These are phyloP conservation scores for Dothistroma pini DNA, from an alignment of 2,329 filamentous ascomycete genomes.

Conservation along the genomic window DNA sequence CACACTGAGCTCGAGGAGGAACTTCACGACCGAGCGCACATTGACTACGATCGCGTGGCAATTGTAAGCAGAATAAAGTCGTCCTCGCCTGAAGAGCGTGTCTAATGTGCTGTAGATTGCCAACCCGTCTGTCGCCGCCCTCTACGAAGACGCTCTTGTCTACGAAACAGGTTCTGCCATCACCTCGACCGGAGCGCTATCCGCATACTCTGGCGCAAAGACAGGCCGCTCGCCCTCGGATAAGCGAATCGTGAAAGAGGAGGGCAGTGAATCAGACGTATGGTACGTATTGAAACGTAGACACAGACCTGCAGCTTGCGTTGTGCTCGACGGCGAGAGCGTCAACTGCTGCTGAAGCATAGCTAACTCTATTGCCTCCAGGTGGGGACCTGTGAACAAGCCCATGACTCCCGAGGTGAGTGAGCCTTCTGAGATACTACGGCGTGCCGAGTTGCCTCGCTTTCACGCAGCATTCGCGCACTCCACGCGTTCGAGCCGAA, in stretches of 20 bases:
- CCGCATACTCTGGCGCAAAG: conserved; percentile 97
- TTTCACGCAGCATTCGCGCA: not conserved
- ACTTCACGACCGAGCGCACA: conserved; percentile 95
- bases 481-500: not conserved
- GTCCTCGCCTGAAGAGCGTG: not conserved
- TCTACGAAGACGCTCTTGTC: conserved; percentile 98
- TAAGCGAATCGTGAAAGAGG: conserved; percentile 95
- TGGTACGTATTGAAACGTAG: conserved; percentile 51
- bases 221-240: conserved; percentile 94
- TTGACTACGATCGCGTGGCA: conserved; percentile 97
- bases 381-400: conserved; percentile 98
- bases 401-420: conserved; percentile 95
- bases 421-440: conserved; percentile 18
- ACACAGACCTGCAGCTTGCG: not conserved
- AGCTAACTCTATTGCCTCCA: not conserved
- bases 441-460: not conserved
- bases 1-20: conserved; percentile 98
- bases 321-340: not conserved
- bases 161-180: conserved; percentile 98
- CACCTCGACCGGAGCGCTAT: conserved; percentile 90
- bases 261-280: conserved; percentile 81
- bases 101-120: conserved; percentile 54
- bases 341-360: not conserved
- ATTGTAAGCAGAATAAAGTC: conserved; percentile 64
- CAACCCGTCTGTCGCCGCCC: conserved; percentile 90